Base-by-base conservation (phyloP, 495 filamentous ascomycete genomes). In the Aspergillus saccharolyticus region DNA sequence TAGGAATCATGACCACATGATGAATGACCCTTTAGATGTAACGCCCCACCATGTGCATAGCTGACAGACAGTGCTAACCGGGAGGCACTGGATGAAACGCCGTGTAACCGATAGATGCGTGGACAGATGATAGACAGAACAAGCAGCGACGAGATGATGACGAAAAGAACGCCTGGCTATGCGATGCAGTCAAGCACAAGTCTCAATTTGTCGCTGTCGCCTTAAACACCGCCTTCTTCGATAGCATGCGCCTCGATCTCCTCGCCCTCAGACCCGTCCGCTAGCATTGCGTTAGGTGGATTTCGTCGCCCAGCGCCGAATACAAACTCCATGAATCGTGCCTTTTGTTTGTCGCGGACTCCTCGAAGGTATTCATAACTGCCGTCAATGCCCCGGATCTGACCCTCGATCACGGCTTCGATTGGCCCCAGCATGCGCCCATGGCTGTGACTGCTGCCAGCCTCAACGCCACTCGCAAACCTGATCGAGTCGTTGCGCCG, bases 331-430 rank as follows among this genome's bases (percentile, higher is more conserved):
- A 96, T 82, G 61, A 92, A 71, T 74, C 87, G 91, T 25, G 83
- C 79, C 75, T 91, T 95, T 76, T 96, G 91, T 55, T 78, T 80
- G 64, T 87, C 82, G 52, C 91, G 78, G 18, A 91, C 82, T 5
- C 77, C 78, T 49, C 85, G 85, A 4, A 96, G 75, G 65, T 92
- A 87, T 18, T 81, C 77, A 53, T 90, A 89, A 9, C 87, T 90
- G 19, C 86, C 85, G 54, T 92, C 88, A 28, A 96, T 67, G 0
- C 91, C 90, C 9, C 77, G 70, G 54, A 96, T 90, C 73, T 96
- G 91, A 61, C 90, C 89, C 55, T 93, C 89, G 16, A 96, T 81
- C 15, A 78, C 75, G 0, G 73, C 71, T 28, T 72, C 71, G 7
- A 78, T 73, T 15, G 70, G 71, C 0, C 82, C 81, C 8, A 91